These are phyloP conservation scores for Boletus subparvulus DNA, from an alignment of 768 basidiomycete genomes.

Conservation along the genomic window DNA sequence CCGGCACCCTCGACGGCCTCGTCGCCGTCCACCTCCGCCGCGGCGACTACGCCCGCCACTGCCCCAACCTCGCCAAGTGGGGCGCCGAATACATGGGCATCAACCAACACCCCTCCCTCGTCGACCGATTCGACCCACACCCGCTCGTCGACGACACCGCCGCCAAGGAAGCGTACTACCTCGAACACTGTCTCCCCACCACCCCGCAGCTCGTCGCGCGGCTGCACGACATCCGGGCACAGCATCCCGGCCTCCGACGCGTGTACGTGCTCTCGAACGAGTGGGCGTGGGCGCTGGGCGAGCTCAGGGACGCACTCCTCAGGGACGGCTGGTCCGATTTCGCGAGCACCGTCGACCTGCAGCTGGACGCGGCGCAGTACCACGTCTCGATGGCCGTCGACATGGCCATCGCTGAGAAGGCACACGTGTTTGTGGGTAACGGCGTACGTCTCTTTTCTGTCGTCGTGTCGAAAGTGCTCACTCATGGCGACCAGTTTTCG, in stretches of 20 bases:
- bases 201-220: constrained; percentile 42
- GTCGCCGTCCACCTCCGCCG: constrained; percentile 57
- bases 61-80: constrained; percentile 49
- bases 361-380: constrained; percentile 45
- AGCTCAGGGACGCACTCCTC: constrained; percentile 37
- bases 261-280: constrained; percentile 55
- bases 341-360: constrained; percentile 40
- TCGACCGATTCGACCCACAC: constrained; percentile 41
- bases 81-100: constrained; percentile 48
- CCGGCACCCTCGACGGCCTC: constrained; percentile 39
- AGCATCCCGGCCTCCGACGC: constrained; percentile 30
- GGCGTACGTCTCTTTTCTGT: constrained; percentile 42
- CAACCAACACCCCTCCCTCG: constrained; percentile 41
- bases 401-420: constrained; percentile 58
- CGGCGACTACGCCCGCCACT: constrained; percentile 61
- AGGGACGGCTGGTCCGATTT: constrained; percentile 53
- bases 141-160: constrained; percentile 4
- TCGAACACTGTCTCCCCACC: constrained; percentile 40
- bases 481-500: constrained; percentile 36
- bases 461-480: neutral
- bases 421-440: constrained; percentile 62
- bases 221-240: constrained; percentile 35
- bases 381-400: constrained; percentile 54
- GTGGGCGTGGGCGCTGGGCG: constrained; percentile 42
- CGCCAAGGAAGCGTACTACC: constrained; percentile 14